Base-by-base conservation (phyloP, 352 stramenopile genomes). In the Phytophthora aleatoria region DNA sequence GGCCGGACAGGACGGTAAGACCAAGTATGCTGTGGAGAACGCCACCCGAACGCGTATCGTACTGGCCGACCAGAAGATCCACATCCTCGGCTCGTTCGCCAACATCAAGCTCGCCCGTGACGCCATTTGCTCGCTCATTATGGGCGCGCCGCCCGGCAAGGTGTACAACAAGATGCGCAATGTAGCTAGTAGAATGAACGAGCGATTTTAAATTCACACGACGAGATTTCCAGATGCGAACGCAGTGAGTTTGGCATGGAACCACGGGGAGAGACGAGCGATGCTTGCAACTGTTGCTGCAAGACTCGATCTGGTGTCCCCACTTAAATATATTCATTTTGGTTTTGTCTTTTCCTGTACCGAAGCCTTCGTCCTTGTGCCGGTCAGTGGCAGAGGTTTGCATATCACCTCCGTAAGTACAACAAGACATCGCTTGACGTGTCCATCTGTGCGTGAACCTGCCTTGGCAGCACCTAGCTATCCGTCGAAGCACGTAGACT, bases 111-210 rank as follows among this genome's bases (percentile, higher is more conserved):
- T 99, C 28, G 98, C 98, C n/a, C 90, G 89, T 16, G 87, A 96
- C 57, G 87, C 89, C 13, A 87, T 97, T 53, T 97, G 87, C 67
- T 94, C 88, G 62, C 76, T 96, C 38, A 97, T 97, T 56, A 96
- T 99, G 73, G 98, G 98, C 54, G 97, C 98, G 20, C 97, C 97
- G 35, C 98, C 98, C 20, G 98, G 97, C 64, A 99, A 99, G 79
- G 97, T 99, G 58, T 99, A 99, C 85, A 99, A 99, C 81, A 98
- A 99, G 79, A 99, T 99, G 97, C 92, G 97, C 58, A 98, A 97
- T 77, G 98, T 99, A 41, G 96, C 97, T 39, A 98, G 96, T 73
- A 85, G 98, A 74, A 98, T 99, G 96, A 99, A 97, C 76, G 97
- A 98, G 77, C 83, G 94, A 49, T 98, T 97, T 76, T 98, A 94